Evolutionary conservation across 1,284 basidiomycete species (phyloP).

Genomic region (Limonomyces culmigenus): DNA sequence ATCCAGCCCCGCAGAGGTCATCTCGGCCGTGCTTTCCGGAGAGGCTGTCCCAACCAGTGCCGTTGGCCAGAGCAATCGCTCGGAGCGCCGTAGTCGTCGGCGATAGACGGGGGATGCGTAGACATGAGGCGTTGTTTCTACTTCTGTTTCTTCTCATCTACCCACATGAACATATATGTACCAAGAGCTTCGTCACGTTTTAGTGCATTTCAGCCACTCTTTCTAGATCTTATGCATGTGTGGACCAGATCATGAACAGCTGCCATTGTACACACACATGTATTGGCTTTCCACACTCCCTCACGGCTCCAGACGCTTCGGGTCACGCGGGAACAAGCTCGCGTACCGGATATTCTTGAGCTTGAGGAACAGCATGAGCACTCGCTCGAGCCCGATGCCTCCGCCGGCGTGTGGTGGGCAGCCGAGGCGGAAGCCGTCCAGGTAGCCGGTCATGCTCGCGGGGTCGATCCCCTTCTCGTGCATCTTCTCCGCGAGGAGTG

Average conservation of each 20-base stretch:
- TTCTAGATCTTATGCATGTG: no score
- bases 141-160: no score
- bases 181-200: no score
- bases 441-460: constrained; percentile 75
- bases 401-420: constrained; percentile 82
- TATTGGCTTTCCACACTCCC: no score
- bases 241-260: no score
- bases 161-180: no score
- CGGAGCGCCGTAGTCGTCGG: constrained; percentile 39
- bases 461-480: constrained; percentile 68
- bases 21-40: constrained; percentile 62
- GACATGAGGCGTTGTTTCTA: no score
- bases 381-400: constrained; percentile 84
- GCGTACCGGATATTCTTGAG: constrained; percentile 91
- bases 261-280: no score
- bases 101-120: no score
- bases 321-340: constrained; percentile 90
- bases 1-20: constrained; percentile 73
- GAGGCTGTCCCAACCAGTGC: constrained; percentile 38
- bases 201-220: no score
- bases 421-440: constrained; percentile 90
- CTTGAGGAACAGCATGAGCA: constrained; percentile 91
- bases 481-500: constrained; percentile 76
- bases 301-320: constrained; percentile 67
- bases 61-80: constrained; percentile 31